phyloP scores from a whole-genome alignment of 208 protist genomes.

The Crithidia mellificae region DNA sequence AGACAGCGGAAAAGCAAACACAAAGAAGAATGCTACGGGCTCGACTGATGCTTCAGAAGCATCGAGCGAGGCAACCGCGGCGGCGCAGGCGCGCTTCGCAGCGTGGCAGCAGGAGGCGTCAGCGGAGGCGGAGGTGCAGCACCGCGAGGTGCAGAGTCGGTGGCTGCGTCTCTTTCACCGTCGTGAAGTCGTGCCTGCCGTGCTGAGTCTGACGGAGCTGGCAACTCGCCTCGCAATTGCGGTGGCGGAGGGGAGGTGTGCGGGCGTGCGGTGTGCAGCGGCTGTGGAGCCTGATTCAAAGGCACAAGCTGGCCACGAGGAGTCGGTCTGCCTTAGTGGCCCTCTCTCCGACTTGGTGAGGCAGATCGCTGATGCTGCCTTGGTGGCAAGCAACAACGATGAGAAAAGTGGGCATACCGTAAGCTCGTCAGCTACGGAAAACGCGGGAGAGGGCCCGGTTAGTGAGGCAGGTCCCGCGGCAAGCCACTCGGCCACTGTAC shows the following conservation, averaged over 20 bases:
- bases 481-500: background rate
- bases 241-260: slow-evolving; percentile 28
- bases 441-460: too few relatives aligned
- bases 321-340: slow-evolving; percentile 1
- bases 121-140: slow-evolving; percentile 27
- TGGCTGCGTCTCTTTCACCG: slow-evolving; percentile 74
- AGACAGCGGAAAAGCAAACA: too few relatives aligned
- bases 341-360: background rate
- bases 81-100: background rate
- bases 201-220: slow-evolving; percentile 47
- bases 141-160: slow-evolving; percentile 37
- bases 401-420: too few relatives aligned
- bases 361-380: slow-evolving; percentile 1
- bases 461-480: background rate
- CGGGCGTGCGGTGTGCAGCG: background rate
- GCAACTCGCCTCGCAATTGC: slow-evolving; percentile 37
- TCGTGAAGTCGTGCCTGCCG: slow-evolving; percentile 57
- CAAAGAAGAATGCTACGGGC: too few relatives aligned
- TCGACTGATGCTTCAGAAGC: too few relatives aligned
- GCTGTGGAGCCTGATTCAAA: background rate
- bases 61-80: too few relatives aligned
- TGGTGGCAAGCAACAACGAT: too few relatives aligned
- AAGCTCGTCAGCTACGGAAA: background rate
- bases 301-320: background rate
- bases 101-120: slow-evolving; percentile 20